Evolutionary conservation across 2,329 filamentous ascomycete genomes (phyloP).

Genomic region (Tolypocladium tropicale): DNA sequence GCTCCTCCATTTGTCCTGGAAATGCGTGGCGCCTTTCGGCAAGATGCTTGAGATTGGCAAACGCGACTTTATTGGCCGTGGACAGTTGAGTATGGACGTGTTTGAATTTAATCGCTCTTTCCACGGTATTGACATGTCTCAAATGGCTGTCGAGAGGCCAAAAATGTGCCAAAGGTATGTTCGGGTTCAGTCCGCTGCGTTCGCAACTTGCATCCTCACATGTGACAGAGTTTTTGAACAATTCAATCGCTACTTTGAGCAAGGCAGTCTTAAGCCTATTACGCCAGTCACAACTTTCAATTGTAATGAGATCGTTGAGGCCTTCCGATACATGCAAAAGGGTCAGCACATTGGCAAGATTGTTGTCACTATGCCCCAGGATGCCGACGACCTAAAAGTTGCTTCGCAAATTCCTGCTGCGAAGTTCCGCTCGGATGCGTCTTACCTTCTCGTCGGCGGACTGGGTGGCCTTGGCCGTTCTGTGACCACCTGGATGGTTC

Average conservation of each 20-base stretch:
- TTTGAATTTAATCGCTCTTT: slow-evolving; percentile 26
- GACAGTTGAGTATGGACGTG: slow-evolving; percentile 29
- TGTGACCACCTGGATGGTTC: slow-evolving; percentile 1
- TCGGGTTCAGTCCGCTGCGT: background rate
- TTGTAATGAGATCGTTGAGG: slow-evolving; percentile 5
- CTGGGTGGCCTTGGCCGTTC: background rate
- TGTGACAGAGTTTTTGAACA: background rate
- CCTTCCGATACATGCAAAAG: slow-evolving; percentile 11
- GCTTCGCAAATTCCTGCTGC: background rate
- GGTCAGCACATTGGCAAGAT: slow-evolving; percentile 12
- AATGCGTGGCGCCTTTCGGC: slow-evolving; percentile 23
- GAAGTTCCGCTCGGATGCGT: background rate
- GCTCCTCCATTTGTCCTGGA: slow-evolving; percentile 20
- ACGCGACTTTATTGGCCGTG: slow-evolving; percentile 22
- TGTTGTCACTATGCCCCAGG: slow-evolving; percentile 6
- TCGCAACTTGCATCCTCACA: background rate
- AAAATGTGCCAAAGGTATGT: background rate
- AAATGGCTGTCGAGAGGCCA: slow-evolving; percentile 5
- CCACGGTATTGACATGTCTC: slow-evolving; percentile 15
- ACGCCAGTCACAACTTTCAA: background rate
- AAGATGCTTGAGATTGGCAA: slow-evolving; percentile 23
- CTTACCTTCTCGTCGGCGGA: slow-evolving; percentile 16
- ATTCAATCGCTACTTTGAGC: background rate
- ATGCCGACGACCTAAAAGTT: background rate
- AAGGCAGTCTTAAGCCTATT: slow-evolving; percentile 3